Percentiles rank a stretch among this genome's conserved stretches.
These are phyloP conservation scores for Neonectria coccinea DNA, from an alignment of 2,329 filamentous ascomycete species.

Conservation along the genomic window DNA sequence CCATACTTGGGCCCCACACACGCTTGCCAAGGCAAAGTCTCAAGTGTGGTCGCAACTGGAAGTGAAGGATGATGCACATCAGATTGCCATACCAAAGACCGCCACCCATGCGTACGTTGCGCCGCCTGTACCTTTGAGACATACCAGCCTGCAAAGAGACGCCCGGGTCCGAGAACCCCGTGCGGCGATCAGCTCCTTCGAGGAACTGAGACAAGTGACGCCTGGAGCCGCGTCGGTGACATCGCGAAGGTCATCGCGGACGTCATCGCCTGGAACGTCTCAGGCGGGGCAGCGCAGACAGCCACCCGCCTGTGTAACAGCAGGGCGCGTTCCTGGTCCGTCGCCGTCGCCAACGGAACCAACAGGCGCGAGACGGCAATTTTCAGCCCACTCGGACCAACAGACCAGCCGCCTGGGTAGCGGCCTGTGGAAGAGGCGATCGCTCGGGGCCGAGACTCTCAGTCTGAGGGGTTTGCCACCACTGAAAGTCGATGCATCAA, in stretches of 20 bases:
- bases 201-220: constrained; percentile 19
- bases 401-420: constrained; percentile 22
- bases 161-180: not conserved
- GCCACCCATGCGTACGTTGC: constrained; percentile 10
- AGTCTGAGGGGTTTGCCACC: constrained; percentile 37
- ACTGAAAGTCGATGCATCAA: constrained; percentile 32
- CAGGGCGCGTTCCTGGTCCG: not conserved
- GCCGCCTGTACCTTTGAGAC: constrained; percentile 38
- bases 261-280: not conserved
- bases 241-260: not conserved
- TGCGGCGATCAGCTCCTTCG: not conserved
- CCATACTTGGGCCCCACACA: constrained; percentile 24
- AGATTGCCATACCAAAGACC: constrained; percentile 13
- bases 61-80: constrained; percentile 1
- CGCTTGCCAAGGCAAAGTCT: constrained; percentile 3
- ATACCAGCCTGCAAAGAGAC: constrained; percentile 37
- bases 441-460: constrained; percentile 39
- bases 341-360: not conserved
- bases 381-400: constrained; percentile 17
- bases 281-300: not conserved
- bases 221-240: constrained; percentile 14
- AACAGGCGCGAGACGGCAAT: constrained; percentile 12
- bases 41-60: constrained; percentile 11
- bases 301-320: not conserved
- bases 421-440: constrained; percentile 38